Evolutionary conservation across 1,284 basidiomycete species (phyloP).

Genomic region (Moesziomyces sp.): DNA sequence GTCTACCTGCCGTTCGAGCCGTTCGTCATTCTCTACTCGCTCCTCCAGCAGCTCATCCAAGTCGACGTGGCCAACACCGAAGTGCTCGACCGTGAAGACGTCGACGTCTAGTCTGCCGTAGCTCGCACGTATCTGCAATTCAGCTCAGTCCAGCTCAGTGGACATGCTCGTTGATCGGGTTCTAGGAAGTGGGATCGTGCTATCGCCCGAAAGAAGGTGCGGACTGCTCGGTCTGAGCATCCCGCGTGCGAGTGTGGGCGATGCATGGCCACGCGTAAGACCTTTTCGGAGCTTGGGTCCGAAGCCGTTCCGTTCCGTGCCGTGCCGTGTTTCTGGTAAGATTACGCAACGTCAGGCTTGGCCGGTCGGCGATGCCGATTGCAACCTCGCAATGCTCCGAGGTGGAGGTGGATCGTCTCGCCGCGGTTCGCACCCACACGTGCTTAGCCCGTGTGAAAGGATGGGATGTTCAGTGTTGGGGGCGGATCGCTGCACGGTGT

Average conservation of each 20-base stretch:
- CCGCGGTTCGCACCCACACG: too few relatives aligned
- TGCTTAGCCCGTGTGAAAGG: background rate
- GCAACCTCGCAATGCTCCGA: background rate
- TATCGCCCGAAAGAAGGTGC: background rate
- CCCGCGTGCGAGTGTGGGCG: too few relatives aligned
- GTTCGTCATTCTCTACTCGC: constrained; percentile 27
- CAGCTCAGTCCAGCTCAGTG: background rate
- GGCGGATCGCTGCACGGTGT: background rate
- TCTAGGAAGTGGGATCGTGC: background rate
- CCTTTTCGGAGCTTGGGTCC: too few relatives aligned
- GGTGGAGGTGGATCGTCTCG: background rate
- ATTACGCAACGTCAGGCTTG: background rate
- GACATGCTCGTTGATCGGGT: background rate
- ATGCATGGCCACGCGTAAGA: too few relatives aligned
- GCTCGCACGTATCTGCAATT: background rate
- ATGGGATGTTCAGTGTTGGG: background rate
- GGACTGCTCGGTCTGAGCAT: too few relatives aligned
- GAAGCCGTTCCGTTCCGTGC: too few relatives aligned
- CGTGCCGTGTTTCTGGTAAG: background rate
- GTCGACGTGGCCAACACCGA: constrained; percentile 40
- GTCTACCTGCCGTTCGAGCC: constrained; percentile 46
- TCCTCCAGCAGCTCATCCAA: constrained; percentile 32
- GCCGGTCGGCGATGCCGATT: background rate
- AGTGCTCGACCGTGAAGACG: constrained; percentile 33
- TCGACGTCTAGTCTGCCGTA: background rate